phyloP scores from a whole-genome alignment of 2,329 filamentous ascomycete species.

The Apiospora sp. region DNA sequence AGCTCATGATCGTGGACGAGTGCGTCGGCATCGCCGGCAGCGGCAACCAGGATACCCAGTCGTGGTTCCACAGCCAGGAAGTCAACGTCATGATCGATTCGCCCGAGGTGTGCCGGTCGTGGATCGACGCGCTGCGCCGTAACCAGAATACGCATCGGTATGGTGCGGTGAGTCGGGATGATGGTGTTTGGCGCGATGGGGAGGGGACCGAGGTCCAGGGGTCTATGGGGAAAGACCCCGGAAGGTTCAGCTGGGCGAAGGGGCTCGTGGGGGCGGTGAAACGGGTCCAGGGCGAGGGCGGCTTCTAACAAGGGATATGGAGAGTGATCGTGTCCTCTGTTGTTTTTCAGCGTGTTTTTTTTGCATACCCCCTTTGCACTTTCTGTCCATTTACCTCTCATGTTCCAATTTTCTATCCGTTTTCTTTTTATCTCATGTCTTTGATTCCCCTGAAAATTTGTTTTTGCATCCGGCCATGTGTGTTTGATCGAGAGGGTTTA shows the following conservation, averaged over 20 bases:
- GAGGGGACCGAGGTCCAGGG: constrained; percentile 50
- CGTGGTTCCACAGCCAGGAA: constrained; percentile 81
- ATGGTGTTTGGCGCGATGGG: constrained; percentile 69
- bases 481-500: too few species aligned
- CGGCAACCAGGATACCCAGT: constrained; percentile 83
- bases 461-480: too few species aligned
- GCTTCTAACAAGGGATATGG: constrained; percentile 33
- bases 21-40: constrained; percentile 75
- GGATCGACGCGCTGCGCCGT: constrained; percentile 67
- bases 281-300: constrained; percentile 39
- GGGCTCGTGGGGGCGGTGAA: constrained; percentile 40
- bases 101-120: constrained; percentile 63
- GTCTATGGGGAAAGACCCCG: constrained; percentile 64
- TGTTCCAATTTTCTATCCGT: too few species aligned
- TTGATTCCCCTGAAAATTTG: too few species aligned
- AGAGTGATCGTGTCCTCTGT: neutral
- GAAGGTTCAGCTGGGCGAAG: constrained; percentile 37
- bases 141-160: constrained; percentile 73
- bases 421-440: too few species aligned
- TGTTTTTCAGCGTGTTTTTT: neutral
- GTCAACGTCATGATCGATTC: constrained; percentile 80
- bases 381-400: too few species aligned
- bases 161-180: constrained; percentile 58
- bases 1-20: constrained; percentile 77
- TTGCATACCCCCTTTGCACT: too few species aligned